Base-by-base conservation (phyloP, 108 stramenopile genomes). In the Schizochytrium sp. region DNA sequence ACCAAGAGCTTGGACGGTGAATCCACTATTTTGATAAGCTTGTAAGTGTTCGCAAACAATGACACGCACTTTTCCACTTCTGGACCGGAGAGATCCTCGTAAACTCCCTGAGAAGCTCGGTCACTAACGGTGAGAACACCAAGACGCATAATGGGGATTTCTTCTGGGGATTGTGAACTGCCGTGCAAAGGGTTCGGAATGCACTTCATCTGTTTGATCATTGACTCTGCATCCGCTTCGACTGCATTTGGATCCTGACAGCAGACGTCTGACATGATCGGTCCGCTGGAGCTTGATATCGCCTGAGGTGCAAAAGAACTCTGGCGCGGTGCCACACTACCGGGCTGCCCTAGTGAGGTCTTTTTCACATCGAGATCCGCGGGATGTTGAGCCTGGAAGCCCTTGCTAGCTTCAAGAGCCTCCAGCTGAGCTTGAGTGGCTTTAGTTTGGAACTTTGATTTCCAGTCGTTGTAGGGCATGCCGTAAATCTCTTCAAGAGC, bases 91-190 rank as follows among this genome's bases (percentile, higher is more conserved):
- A 95, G 87, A 93, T 97, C 97, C 45, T 90, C 90, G 72, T 97
- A 97, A 19, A 91, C 87, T 72, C 94, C 94, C 28, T 93, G 69
- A 45, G 91, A 89, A 45, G 97, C 97, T 28, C 97, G 93, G 90
- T 97, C 97, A 87, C 95, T 96, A 4, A 96, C 95, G 19, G 97
- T 97, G 59, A 97, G 92, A 17, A 97, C 92, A 46, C 93, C 95
- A 89, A 95, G 56, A 53, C 90, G 94, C 17, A 97, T 69, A 3
- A 90, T 87, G 0, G 93, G 60, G 4, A 69, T 72, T 38, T 89
- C 91, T 56, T 50, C 64, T 3, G 93, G 28, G 28, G 28, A 28
- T 28, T 28, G 28, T 28, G 28, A 28, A 28, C 28, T 28, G 28
- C 28, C 28, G 28, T 28, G 28, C 28, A 28, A 28, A 28, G 28